Evolutionary conservation across 148 eudicot genomes (phyloP).

Genomic region (Polygonum maritimum): DNA sequence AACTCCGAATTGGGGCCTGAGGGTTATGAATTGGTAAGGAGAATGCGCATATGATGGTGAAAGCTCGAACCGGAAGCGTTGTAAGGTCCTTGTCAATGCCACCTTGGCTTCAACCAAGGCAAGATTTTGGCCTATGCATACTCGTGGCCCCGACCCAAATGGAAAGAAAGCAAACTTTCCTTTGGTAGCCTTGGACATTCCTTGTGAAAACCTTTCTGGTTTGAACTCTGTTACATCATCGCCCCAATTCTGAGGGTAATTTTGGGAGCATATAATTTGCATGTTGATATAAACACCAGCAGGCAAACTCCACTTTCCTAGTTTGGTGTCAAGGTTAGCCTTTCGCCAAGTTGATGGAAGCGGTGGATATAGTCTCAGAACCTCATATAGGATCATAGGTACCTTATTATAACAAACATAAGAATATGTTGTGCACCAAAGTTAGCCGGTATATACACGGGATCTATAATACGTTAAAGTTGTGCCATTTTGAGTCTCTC

Average conservation of each 20-base stretch:
- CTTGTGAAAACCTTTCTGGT: constrained; percentile 25
- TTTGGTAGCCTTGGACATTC: constrained; percentile 20
- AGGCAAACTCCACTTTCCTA: constrained; percentile 20
- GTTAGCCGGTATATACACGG: too few species aligned
- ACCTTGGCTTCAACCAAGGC: constrained; percentile 25
- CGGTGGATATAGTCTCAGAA: constrained; percentile 28
- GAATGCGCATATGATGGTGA: constrained; percentile 1
- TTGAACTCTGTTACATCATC: constrained; percentile 23
- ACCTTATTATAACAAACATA: constrained; percentile 12
- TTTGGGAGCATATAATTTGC: constrained; percentile 20
- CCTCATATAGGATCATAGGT: constrained; percentile 28
- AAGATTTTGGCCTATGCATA: constrained; percentile 29
- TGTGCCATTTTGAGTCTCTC: too few species aligned
- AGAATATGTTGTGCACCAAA: too few species aligned
- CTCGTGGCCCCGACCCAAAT: constrained; percentile 27
- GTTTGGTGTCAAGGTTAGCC: constrained; percentile 17
- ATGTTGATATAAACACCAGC: constrained; percentile 21
- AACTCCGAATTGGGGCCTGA: constrained; percentile 3
- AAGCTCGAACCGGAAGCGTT: constrained; percentile 1
- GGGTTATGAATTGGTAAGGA: neutral
- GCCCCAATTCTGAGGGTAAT: constrained; percentile 25
- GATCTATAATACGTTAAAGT: too few species aligned
- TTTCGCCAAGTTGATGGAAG: constrained; percentile 18
- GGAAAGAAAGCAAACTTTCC: constrained; percentile 23
- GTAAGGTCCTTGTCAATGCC: neutral